Percentiles rank a stretch among this genome's conserved stretches.
phyloP scores from a whole-genome alignment of 164 flowering plant genomes.

The Sextonia rubra region DNA sequence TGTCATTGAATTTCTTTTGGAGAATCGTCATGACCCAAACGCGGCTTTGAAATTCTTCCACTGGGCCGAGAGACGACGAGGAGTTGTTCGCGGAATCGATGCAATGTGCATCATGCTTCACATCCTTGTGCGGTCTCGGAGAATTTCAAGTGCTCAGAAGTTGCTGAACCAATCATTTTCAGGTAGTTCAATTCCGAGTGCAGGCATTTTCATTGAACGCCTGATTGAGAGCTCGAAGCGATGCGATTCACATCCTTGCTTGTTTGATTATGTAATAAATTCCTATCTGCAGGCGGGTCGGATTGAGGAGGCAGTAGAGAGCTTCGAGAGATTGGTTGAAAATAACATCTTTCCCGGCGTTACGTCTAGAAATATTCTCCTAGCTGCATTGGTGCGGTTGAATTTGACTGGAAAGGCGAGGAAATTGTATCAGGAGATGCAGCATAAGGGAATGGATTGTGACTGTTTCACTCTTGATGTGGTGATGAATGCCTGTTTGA shows the following conservation, averaged over 20 bases:
- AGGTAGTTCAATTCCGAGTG: constrained; percentile 22
- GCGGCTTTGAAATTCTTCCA: constrained; percentile 39
- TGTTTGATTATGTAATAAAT: constrained; percentile 44
- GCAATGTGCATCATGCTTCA: constrained; percentile 48
- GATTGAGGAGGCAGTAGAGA: constrained; percentile 41
- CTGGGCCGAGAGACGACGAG: constrained; percentile 27
- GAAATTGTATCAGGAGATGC: constrained; percentile 37
- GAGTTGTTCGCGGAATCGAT: constrained; percentile 31
- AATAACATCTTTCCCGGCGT: constrained; percentile 28
- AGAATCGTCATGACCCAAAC: constrained; percentile 27
- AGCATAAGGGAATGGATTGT: constrained; percentile 27
- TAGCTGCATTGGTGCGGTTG: constrained; percentile 36
- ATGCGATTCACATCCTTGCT: constrained; percentile 28
- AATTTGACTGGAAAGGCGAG: constrained; percentile 32
- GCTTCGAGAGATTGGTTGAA: constrained; percentile 37
- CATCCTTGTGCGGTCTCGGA: constrained; percentile 27
- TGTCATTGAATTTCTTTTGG: constrained; percentile 36
- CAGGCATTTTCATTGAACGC: constrained; percentile 23
- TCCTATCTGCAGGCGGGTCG: constrained; percentile 33
- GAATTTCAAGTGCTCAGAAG: constrained; percentile 9
- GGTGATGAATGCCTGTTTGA: constrained; percentile 53
- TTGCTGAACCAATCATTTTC: constrained; percentile 29
- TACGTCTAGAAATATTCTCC: constrained; percentile 29
- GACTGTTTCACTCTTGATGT: constrained; percentile 38
- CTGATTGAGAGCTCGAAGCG: constrained; percentile 30